Base-by-base conservation (phyloP, 345 rosid genomes). In the Hibiscus tridactylites region DNA sequence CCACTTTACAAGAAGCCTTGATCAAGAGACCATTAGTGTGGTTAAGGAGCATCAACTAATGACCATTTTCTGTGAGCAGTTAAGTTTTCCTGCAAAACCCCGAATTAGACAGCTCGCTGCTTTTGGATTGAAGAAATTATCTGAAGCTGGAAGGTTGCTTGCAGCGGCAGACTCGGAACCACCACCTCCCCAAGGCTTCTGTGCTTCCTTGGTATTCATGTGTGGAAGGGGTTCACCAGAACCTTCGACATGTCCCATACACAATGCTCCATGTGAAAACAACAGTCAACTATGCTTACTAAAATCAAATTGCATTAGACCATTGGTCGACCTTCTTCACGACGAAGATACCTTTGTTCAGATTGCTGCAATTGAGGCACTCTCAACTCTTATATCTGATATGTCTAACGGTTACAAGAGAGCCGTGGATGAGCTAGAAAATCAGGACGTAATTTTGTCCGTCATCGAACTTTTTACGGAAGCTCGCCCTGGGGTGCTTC, bases 111-210 rank as follows among this genome's bases (percentile, higher is more conserved):
- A 77, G 57, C 78, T 83, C 13, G 78, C 80, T 77, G 84, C 81
- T 17, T 39, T 75, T 52, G 87, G 84, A 73, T 74, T 84, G 76
- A 79, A 78, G 74, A 79, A 68, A 72, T 63, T 79, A 60, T 84
- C 85, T 6, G 83, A 84, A 62, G 74, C 80, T 46, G 76, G 80
- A 71, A 75, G 58, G 73, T 65, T 26, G 9, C 17, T 78, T 42
- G 73, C 74, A 17, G 65, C 35, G 66, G 39, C 46, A n/a, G 76
- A 75, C 28, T 65, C 72, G 15, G 80, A 77, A 76, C 76, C 80
- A 21, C 31, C 61, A 13, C 64, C 73, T 53, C 80, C 72, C 56
- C 71, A 60, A n/a, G 72, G 80, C 16, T 75, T 75, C 61, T 83
- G 81, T 46, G 63, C 72, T 15, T 33, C 78, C 35, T 28, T 75